Percentiles rank a stretch among this genome's conserved stretches.
phyloP scores from a whole-genome alignment of 2,329 filamentous ascomycete species.

The Xylaria polymorpha region DNA sequence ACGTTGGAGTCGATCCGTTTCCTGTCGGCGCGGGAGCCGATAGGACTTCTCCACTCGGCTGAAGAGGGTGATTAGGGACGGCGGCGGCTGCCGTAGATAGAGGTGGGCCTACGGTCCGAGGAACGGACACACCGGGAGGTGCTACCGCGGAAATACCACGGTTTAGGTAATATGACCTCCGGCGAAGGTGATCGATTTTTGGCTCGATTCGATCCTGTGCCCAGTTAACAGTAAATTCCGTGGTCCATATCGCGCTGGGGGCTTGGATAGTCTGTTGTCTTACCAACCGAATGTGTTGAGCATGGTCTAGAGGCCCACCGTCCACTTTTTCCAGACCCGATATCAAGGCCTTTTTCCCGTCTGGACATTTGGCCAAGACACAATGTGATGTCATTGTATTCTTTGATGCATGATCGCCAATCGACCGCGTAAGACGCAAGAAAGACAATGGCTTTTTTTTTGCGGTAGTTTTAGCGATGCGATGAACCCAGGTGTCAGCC shows the following conservation, averaged over 20 bases:
- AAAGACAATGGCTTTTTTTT: slow-evolving; percentile 14
- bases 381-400: slow-evolving; percentile 13
- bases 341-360: background rate
- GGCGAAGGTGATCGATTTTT: background rate
- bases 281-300: background rate
- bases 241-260: background rate
- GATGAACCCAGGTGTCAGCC: background rate
- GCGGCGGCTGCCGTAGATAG: background rate
- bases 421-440: slow-evolving; percentile 19
- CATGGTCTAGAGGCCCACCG: background rate
- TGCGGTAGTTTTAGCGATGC: background rate
- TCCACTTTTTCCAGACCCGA: background rate
- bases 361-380: background rate
- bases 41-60: background rate
- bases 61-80: background rate
- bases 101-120: background rate
- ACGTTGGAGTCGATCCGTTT: background rate
- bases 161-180: slow-evolving; percentile 5
- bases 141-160: background rate
- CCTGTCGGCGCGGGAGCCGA: no score
- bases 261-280: background rate
- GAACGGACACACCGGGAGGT: background rate
- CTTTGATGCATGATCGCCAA: slow-evolving; percentile 4
- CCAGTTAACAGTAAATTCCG: slow-evolving; percentile 8
- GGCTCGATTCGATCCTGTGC: slow-evolving; percentile 3